phyloP scores from a whole-genome alignment of 345 rosid species.

The Eucalyptus curtisii region DNA sequence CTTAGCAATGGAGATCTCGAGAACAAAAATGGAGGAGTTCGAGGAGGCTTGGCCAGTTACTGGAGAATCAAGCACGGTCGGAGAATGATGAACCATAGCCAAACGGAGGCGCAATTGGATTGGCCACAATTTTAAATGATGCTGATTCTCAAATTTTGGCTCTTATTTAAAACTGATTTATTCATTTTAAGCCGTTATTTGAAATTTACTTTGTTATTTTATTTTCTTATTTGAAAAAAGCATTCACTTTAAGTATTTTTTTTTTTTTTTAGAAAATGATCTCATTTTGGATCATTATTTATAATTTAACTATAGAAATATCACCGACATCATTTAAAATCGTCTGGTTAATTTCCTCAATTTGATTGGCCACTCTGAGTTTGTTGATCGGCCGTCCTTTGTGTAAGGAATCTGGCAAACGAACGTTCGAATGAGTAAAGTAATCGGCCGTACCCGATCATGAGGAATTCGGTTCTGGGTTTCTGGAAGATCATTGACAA shows the following conservation, averaged over 20 bases:
- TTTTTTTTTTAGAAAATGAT: no score
- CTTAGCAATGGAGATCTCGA: neutral
- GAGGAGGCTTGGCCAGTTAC: neutral
- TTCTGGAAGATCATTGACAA: neutral
- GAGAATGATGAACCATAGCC: neutral
- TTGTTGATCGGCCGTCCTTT: neutral
- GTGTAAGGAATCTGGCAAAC: neutral
- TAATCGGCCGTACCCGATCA: neutral
- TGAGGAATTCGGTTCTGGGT: neutral
- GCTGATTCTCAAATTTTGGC: no score
- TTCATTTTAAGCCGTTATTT: no score
- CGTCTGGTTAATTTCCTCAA: neutral
- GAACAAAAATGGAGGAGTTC: neutral
- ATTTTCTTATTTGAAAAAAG: no score
- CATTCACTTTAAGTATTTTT: no score
- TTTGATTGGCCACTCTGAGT: neutral
- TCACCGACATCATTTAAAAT: neutral
- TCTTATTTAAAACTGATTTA: no score
- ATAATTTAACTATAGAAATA: neutral
- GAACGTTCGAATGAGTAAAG: neutral
- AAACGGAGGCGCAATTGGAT: neutral
- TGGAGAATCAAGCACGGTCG: neutral
- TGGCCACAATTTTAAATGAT: no score
- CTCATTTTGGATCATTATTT: no score
- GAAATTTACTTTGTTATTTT: no score